Percentiles rank a stretch among this genome's conserved stretches.
These are phyloP conservation scores for Sphagnum magellanicum DNA, from an alignment of 228 moss, liverwort and hornwort genomes.

Conservation along the genomic window DNA sequence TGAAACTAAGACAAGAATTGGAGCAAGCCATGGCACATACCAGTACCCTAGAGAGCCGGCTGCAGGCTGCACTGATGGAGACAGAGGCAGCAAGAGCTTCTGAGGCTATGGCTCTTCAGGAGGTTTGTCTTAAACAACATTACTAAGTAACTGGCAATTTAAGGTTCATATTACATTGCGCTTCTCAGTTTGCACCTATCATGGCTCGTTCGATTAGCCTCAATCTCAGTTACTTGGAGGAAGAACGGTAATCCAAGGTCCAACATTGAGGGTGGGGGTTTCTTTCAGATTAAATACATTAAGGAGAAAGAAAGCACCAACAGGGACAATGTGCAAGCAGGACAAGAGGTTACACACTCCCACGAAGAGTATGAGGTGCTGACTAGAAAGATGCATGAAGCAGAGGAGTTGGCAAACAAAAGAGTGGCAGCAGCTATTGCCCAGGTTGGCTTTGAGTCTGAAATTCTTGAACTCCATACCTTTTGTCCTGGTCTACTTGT, in stretches of 20 bases:
- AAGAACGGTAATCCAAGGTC: no score
- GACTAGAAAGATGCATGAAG: constrained; percentile 11
- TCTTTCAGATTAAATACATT: constrained; percentile 21
- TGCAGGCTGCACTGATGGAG: constrained; percentile 16
- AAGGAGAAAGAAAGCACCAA: constrained; percentile 4
- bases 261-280: neutral
- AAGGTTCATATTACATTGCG: no score
- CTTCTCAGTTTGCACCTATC: no score
- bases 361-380: constrained; percentile 34
- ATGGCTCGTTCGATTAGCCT: no score
- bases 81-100: constrained; percentile 25
- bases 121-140: constrained; percentile 16
- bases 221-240: no score
- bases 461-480: no score
- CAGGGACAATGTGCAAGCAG: constrained; percentile 10
- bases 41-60: constrained; percentile 22
- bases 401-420: constrained; percentile 27
- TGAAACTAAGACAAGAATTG: constrained; percentile 21
- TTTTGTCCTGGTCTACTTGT: no score
- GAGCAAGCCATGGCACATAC: constrained; percentile 20
- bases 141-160: no score
- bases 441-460: constrained; percentile 15
- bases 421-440: constrained; percentile 22
- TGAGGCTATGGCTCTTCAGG: constrained; percentile 26
- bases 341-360: constrained; percentile 21